These are phyloP conservation scores for Cystofilobasidium macerans DNA, from an alignment of 768 basidiomycete species.

Conservation along the genomic window DNA sequence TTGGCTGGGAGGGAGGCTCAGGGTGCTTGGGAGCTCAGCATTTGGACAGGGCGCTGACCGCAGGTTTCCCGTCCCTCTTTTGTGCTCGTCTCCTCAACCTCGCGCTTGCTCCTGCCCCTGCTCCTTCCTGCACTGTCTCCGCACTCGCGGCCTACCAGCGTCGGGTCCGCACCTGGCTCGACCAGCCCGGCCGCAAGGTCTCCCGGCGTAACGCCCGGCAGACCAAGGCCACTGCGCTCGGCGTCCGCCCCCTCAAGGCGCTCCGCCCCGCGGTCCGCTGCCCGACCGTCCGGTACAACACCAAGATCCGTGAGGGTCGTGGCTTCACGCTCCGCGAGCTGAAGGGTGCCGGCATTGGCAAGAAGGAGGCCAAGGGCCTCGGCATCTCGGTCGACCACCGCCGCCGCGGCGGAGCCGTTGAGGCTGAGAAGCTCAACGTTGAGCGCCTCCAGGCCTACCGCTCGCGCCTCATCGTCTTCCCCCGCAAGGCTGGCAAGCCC, in stretches of 20 bases:
- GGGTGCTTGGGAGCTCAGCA: neutral
- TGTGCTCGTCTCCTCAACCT: neutral
- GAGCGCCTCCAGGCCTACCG: constrained; percentile 91
- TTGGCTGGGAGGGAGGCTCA: constrained; percentile 18
- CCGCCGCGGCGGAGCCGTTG: constrained; percentile 89
- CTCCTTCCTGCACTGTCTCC: neutral
- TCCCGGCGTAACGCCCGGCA: constrained; percentile 86
- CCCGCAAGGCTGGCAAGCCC: constrained; percentile 84
- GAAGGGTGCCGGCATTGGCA: constrained; percentile 87
- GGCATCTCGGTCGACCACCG: constrained; percentile 96
- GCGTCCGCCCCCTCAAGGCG: constrained; percentile 76
- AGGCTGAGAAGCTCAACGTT: constrained; percentile 90
- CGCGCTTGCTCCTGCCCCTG: neutral
- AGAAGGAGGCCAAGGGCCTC: constrained; percentile 81
- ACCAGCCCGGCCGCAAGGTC: constrained; percentile 96
- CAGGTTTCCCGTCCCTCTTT: constrained; percentile 1
- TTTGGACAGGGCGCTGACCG: neutral
- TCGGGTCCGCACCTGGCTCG: constrained; percentile 93
- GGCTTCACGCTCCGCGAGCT: constrained; percentile 91
- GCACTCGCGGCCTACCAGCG: constrained; percentile 35
- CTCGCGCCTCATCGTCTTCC: constrained; percentile 82
- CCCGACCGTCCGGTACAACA: constrained; percentile 95
- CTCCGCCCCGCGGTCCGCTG: constrained; percentile 95
- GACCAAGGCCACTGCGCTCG: constrained; percentile 76
- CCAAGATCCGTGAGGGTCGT: constrained; percentile 89